Conservation (phyloP, 441 rosid species). For the Euphorbia schlechtendalii region DNA sequence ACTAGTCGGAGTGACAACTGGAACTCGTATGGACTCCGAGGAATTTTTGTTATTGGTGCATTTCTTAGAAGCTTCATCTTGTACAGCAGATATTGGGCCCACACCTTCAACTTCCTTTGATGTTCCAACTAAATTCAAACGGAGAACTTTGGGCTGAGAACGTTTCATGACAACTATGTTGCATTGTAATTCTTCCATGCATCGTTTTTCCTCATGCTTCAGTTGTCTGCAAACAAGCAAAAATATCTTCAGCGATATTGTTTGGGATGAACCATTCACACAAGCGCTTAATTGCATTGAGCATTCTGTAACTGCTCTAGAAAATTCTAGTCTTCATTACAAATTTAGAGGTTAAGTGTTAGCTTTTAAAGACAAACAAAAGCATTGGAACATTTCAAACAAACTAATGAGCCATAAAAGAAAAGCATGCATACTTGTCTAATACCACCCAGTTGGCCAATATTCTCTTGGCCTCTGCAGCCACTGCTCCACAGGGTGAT, state of each 20-base stretch:
- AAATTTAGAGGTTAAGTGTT: neutral
- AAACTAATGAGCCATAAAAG: neutral
- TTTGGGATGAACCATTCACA: constrained; percentile 3
- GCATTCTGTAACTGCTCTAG: neutral
- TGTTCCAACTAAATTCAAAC: constrained; percentile 81
- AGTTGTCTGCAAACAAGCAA: constrained; percentile 53
- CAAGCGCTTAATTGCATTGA: constrained; percentile 2
- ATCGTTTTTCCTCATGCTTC: constrained; percentile 68
- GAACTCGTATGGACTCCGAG: constrained; percentile 54
- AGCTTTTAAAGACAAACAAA: constrained; percentile 6
- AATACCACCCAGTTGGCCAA: constrained; percentile 90
- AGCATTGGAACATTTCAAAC: neutral
- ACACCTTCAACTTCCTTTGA: constrained; percentile 42
- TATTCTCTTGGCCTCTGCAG: constrained; percentile 77
- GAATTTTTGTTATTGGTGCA: constrained; percentile 35
- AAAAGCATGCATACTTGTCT: constrained; percentile 59
- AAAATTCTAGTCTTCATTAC: constrained; percentile 1
- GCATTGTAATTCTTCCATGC: constrained; percentile 91
- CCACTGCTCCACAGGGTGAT: constrained; percentile 77
- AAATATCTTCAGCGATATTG: constrained; percentile 8
- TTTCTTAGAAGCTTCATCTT: constrained; percentile 39
- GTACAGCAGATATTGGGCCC: constrained; percentile 35
- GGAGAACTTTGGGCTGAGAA: constrained; percentile 82
- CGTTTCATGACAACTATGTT: constrained; percentile 93
- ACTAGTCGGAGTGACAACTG: constrained; percentile 80